Evolutionary conservation across 2,329 filamentous ascomycete genomes (phyloP), one percentile per base, ranked within the genome.

Genomic region (Meredithiella fracta): DNA sequence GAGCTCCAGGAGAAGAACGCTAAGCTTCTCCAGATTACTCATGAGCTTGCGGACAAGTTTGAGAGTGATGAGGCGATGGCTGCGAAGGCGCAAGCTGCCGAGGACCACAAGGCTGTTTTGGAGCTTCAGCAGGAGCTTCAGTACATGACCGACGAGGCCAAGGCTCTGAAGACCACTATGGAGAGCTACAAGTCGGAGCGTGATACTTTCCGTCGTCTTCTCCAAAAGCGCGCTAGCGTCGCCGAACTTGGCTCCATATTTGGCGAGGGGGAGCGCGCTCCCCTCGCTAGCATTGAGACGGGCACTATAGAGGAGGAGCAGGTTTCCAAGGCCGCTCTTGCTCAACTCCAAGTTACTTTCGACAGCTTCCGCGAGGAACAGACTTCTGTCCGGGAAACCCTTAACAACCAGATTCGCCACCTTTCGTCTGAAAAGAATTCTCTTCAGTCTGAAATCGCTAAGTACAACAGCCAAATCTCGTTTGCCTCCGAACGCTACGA

Each of bases 201-300:
- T 60, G 91, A 98, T 66, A 96, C 96, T 80, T 97, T 96, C 82
- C 83, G 91, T 22, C 88, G 90, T 54, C 90, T 97, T 73, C 78
- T 96, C 29, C 86, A 91, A 62, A 86, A 92, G 60, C 68, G 82
- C 70, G 66, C 74, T 64, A 64, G 77, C 65, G 65, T 78, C 66
- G 74, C 71, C 11, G 83, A 89, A 59, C 72, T 84, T 44, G 76
- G 78, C 15, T 82, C 82, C 1, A 74, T 82, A 52, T 82, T 94
- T 64, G 86, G 84, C 1, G 29, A 31, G 1, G 49, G 26, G 8
- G 86, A 85, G 17, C 73, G 76, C 38, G 72, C 74, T 54, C 73
- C 80, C 29, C 69, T 82, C 54, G 71, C 72, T 57, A 82, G 74
- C 62, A 79, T 80, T 61, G 80, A 83, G 65, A 70, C 71, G 38